Evolutionary conservation across 2,329 filamentous ascomycete genomes (phyloP).

Genomic region (Calycina marina): DNA sequence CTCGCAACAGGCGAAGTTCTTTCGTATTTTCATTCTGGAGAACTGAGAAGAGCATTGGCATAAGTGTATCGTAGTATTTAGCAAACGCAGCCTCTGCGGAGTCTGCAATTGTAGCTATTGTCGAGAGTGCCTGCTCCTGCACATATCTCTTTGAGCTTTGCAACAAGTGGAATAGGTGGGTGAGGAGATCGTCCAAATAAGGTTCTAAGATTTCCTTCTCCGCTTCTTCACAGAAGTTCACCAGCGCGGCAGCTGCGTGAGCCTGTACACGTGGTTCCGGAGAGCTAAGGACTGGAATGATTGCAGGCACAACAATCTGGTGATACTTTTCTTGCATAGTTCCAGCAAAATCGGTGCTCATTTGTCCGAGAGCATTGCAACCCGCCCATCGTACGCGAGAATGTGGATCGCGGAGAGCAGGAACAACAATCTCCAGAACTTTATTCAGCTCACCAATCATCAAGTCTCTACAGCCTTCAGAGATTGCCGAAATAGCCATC

Average conservation of each 20-base stretch:
- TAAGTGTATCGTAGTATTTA: constrained; percentile 89
- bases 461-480: constrained; percentile 86
- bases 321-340: constrained; percentile 98
- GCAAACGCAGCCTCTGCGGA: constrained; percentile 89
- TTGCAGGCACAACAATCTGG: constrained; percentile 70
- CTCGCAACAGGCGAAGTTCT: constrained; percentile 78
- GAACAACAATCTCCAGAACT: constrained; percentile 87
- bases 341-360: constrained; percentile 98
- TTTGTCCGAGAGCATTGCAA: constrained; percentile 96
- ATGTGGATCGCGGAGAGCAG: constrained; percentile 77
- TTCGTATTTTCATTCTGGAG: constrained; percentile 82
- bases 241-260: constrained; percentile 89
- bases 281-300: constrained; percentile 83
- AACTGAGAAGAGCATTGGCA: constrained; percentile 87
- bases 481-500: constrained; percentile 98
- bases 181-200: constrained; percentile 78
- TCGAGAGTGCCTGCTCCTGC: constrained; percentile 93
- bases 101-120: constrained; percentile 97
- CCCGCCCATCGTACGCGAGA: constrained; percentile 93
- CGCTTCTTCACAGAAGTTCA: constrained; percentile 98
- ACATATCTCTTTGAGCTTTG: constrained; percentile 91
- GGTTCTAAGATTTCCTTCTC: constrained; percentile 85
- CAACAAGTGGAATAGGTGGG: constrained; percentile 72
- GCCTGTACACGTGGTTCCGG: constrained; percentile 89
- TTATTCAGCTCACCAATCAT: constrained; percentile 94